Base-by-base conservation (phyloP, 2,329 filamentous ascomycete species). In the Xylogone sp. region DNA sequence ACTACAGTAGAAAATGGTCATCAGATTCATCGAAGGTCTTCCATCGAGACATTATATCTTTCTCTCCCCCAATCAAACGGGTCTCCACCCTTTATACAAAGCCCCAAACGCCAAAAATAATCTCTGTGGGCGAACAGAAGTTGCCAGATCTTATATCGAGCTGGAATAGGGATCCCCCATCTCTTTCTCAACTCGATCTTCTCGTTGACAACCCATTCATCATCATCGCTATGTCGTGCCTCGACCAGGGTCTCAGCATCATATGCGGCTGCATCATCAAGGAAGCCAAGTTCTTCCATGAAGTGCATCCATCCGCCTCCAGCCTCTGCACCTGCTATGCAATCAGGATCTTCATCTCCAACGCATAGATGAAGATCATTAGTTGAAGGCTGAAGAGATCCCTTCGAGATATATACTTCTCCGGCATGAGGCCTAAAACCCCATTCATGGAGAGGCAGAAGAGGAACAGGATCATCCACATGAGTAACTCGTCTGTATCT, bases 51-150 rank as follows among this genome's bases (percentile, higher is more conserved):
- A 52, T 73, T 69, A 63, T 81, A 76, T 53, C 65, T 68, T 44
- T 77, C 74, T 55, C 78, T 72, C 18, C 76, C 81, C 86, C 86
- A 88, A 59, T 88, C 80, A 44, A 75, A 73, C 2, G 85, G 84
- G 65, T 87, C 86, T 12, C 88, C 88, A 12, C 87, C 87, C 0
- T 93, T 92, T 2, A 97, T 76, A 71, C 94, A 99, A 27, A 97
- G 73, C 0, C 94, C 94, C 49, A 99, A 69, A 51, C 94, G 79
- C 89, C 90, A 96, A 70, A 99, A 97, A 69, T 99, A 99, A 71
- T 99, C 94, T 39, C 94, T 77, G 71, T 99, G 94, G 1, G 92
- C 88, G 69, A 95, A 96, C 65, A 97, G 86, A 7, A 97, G 73
- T 70, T 96, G 84, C 90, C 93, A 96, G n/a, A 95, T 78, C 68